Base-by-base conservation (phyloP, 2,329 filamentous ascomycete species). In the Phoma sp. region DNA sequence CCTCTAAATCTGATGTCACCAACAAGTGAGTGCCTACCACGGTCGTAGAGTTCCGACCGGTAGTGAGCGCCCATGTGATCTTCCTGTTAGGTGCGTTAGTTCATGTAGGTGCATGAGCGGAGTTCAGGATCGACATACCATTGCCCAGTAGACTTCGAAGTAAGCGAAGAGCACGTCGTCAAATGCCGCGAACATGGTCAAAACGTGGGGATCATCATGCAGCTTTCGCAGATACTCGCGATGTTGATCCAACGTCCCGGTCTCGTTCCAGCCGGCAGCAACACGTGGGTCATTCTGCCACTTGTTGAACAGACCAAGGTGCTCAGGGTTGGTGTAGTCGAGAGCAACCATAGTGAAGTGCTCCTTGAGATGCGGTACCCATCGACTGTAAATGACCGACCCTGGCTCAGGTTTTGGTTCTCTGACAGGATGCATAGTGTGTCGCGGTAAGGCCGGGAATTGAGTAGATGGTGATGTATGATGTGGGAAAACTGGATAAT, bases 231-330 rank as follows among this genome's bases (percentile, higher is more conserved):
- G 81, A 73, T 94, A 93, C 65, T 86, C 83, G 57, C 85, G 82
- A 74, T 93, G 90, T 72, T 92, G 82, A 27, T 91, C 89, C 43
- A 91, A 75, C 1, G 88, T 89, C 29, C 90, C 90, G 1, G 88
- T 90, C 77, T 91, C 86, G 69, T 91, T 90, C 90, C 90, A 93
- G 4, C 89, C 89, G 68, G 88, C 84, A 4, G 88, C 88, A 29
- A 94, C 90, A 45, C 90, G 88, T 47, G 90, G 90, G 69, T 93
- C 90, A 69, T 94, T 94, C 76, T 92, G 90, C 90, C 90, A 94
- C 52, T 81, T 81, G 75, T 92, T 87, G 79, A 94, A 93, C 5
- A 91, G 80, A 15, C 80, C 76, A 45, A 93, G 76, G 74, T 94
- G 89, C 65, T 84, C 80, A 1, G 78, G 69, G 66, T 90, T 79